A percentile compares a stretch with the other conserved stretches of the same genome.
Conservation (phyloP, 805 yeast genomes). For the Schizosaccharomyces lindneri region DNA sequence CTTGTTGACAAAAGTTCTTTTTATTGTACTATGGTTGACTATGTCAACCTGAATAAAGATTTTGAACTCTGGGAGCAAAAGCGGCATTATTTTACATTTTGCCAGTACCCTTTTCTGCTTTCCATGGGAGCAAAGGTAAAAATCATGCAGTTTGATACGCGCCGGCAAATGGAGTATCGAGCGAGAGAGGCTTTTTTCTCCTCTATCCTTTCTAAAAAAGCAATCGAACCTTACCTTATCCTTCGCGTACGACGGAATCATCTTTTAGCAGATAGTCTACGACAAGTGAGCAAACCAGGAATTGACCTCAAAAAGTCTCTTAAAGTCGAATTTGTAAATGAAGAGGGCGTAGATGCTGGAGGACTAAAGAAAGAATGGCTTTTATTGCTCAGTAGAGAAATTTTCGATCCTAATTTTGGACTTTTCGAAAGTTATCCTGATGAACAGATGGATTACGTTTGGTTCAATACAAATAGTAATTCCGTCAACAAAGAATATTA, state of each 20-base stretch:
- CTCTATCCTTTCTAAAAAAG: constrained; percentile 36
- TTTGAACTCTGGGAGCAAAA: constrained; percentile 55
- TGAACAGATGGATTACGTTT: constrained; percentile 31
- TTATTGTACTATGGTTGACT: constrained; percentile 66
- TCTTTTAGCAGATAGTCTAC: constrained; percentile 51
- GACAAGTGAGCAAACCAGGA: constrained; percentile 20
- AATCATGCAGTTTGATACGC: constrained; percentile 60
- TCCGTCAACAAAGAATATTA: constrained; percentile 8
- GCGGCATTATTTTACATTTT: constrained; percentile 26
- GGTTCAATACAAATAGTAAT: constrained; percentile 28
- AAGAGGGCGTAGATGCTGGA: constrained; percentile 89
- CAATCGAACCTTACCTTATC: constrained; percentile 41
- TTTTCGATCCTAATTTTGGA: constrained; percentile 45
- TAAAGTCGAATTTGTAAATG: constrained; percentile 57
- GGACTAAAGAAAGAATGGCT: constrained; percentile 93
- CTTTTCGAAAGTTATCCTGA: constrained; percentile 39
- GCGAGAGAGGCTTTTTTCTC: constrained; percentile 75
- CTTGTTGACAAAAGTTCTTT: constrained; percentile 22
- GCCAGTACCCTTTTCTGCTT: constrained; percentile 63
- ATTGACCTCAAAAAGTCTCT: constrained; percentile 47
- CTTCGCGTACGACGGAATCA: constrained; percentile 41
- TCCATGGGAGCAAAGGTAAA: constrained; percentile 64
- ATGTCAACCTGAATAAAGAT: constrained; percentile 48
- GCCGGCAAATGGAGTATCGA: constrained; percentile 54
- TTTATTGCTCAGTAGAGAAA: constrained; percentile 37